Conservation (phyloP, 495 filamentous ascomycete genomes). For the Achaetomiella virescens region DNA sequence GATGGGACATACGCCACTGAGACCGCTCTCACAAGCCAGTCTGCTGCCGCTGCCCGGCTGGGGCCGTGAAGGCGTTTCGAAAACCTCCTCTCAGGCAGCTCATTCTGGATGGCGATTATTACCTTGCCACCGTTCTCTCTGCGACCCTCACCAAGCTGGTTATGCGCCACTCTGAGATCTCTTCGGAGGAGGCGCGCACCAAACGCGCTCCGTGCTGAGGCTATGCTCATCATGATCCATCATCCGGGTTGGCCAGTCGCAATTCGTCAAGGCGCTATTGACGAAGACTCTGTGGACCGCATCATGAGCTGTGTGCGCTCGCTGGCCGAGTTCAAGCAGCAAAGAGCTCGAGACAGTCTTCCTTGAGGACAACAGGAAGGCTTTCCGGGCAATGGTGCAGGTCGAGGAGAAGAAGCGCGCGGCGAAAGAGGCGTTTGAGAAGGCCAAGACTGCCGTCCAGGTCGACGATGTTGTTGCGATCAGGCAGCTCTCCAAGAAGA, state of each 20-base stretch:
- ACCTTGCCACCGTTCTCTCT: constrained; percentile 88
- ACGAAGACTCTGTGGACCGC: constrained; percentile 94
- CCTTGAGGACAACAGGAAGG: constrained; percentile 91
- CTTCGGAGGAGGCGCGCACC: constrained; percentile 75
- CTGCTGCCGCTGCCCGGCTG: constrained; percentile 84
- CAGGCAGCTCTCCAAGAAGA: constrained; percentile 89
- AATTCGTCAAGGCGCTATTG: constrained; percentile 95
- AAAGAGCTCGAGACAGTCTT: constrained; percentile 89
- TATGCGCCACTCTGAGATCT: constrained; percentile 96
- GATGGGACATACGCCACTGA: constrained; percentile 98
- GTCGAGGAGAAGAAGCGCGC: constrained; percentile 95
- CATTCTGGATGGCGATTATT: constrained; percentile 96
- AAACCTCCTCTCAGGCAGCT: constrained; percentile 94
- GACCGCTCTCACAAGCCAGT: constrained; percentile 88
- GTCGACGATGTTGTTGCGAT: constrained; percentile 93
- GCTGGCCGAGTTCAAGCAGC: constrained; percentile 81
- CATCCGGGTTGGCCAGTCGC: constrained; percentile 92
- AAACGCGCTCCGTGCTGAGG: constrained; percentile 93
- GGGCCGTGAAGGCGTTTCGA: constrained; percentile 93
- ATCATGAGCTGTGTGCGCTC: constrained; percentile 96
- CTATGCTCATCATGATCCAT: constrained; percentile 99
- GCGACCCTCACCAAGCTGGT: constrained; percentile 95
- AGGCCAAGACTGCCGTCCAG: constrained; percentile 89
- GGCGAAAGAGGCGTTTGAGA: constrained; percentile 83
- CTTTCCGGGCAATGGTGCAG: constrained; percentile 97